Evolutionary conservation across 768 basidiomycete genomes (phyloP), one percentile per base, ranked within the genome.

Genomic region (Trametes meyenii): DNA sequence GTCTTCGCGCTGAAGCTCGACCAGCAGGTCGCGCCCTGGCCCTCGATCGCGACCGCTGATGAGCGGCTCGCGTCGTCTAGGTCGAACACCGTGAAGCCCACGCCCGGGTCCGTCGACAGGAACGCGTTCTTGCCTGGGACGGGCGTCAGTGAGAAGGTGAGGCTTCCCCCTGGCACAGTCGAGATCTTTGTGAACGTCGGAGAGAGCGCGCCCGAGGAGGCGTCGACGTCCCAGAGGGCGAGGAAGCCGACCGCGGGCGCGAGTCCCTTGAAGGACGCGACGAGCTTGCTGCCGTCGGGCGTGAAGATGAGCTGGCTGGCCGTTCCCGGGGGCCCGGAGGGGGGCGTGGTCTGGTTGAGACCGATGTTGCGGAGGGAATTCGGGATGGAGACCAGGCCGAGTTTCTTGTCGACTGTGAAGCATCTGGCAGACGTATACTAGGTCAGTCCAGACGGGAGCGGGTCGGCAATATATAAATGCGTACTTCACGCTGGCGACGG

Each of bases 281-380:
- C 69, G 46, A 83, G 74, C 62, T 78, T 70, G 26, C 63, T 74
- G 45, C 72, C 74, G 61, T 82, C 80, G 60, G 79, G 76, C n/a
- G 68, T 74, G 74, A 83, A 83, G 24, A 80, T 64, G 59, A 83
- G 65, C 52, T 83, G 78, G 67, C 75, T 77, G 50, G 75, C 72
- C 29, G 73, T 75, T 46, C 78, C 78, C 2, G 78, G 74, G 14
- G 82, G 82, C 5, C 82, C 82, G 26, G 69, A 78, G 0, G 82
- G 77, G 36, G 81, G 81, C 40, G 81, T 80, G 11, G 82, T 81
- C 67, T 83, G 82, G 67, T 81, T 80, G 55, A 83, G 70, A 26
- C 71, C 70, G 38, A 82, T 70, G 17, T 74, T 69, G 35, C 82
- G 78, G 21, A 74, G 69, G 7, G 80, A 77, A 69, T 77, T 76